A percentile compares a stretch with the other conserved stretches of the same genome.
phyloP scores from a whole-genome alignment of 192 early-diverging fungal genomes.

The Podila verticillata region DNA sequence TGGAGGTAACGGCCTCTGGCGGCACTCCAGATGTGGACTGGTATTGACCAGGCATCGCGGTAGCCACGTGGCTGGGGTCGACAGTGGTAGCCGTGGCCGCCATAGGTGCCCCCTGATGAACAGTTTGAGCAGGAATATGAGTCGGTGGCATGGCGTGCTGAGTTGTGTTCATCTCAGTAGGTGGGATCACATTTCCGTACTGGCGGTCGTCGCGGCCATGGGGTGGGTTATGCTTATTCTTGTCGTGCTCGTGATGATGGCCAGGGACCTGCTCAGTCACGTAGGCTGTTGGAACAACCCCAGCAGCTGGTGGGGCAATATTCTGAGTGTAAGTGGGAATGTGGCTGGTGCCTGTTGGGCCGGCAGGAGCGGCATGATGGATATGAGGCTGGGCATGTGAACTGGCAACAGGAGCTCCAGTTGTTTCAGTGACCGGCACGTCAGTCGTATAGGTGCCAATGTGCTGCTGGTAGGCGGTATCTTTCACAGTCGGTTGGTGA shows the following conservation, averaged over 20 bases:
- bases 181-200: neutral
- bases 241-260: neutral
- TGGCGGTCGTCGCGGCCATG: neutral
- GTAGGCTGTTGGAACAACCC: constrained; percentile 15
- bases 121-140: neutral
- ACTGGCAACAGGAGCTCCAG: neutral
- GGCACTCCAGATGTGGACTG: neutral
- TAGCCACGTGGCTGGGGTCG: too few relatives aligned
- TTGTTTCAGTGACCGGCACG: neutral
- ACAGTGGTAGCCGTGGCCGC: neutral
- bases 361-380: constrained; percentile 11
- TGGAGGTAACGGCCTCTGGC: neutral
- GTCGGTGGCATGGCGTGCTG: neutral
- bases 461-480: constrained; percentile 21
- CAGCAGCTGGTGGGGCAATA: constrained; percentile 14
- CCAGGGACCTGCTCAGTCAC: neutral
- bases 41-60: neutral
- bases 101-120: neutral
- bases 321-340: constrained; percentile 18
- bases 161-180: neutral
- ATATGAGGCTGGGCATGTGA: neutral
- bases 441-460: neutral
- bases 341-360: constrained; percentile 24
- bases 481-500: constrained; percentile 8
- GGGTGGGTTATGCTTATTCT: neutral